Base-by-base conservation (phyloP, 331 rosid species). In the Pyrus hybrid region DNA sequence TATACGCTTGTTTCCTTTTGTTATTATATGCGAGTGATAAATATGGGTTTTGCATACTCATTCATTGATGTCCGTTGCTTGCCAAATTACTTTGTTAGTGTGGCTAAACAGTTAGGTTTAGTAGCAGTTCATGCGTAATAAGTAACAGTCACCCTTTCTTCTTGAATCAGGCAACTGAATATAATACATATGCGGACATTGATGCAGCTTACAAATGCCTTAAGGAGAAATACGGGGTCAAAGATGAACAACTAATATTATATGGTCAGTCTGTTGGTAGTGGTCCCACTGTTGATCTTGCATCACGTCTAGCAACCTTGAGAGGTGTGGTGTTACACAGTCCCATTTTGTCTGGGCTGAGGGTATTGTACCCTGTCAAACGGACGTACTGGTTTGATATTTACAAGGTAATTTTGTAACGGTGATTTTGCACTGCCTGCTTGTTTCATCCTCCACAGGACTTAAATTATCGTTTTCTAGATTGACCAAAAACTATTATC, bases 241-340 rank as follows among this genome's bases (percentile, higher is more conserved):
- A 85, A 76, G 94, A 93, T 73, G 96, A 93, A 37, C 93, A 91
- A 60, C 82, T 93, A 74, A 91, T 93, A 83, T 83, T 91, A 74
- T 91, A 93, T 77, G 98, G 98, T 70, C 98, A 91, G 71, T 93
- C 97, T 70, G 97, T 93, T 81, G 97, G 98, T 63, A 91, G 97
- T 68, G 98, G 98, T 28, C 97, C 97, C 41, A 93, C 97, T 8
- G 88, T 93, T 80, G 97, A 93, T 81, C 96, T 93, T 62, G 91
- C 97, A 76, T 88, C 98, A 56, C 88, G 89, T 64, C 25, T 90
- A 74, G 73, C 91, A 13, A 93, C 86, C 71, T 78, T 93, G 77
- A 88, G 96, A 80, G 97, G 95, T 3, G 93, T 93, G 25, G 93
- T 91, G 68, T 83, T 93, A 81, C 97, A 91, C 71, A 93, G 98